Evolutionary conservation across 495 filamentous ascomycete species (phyloP), one percentile per base, ranked within the genome.

Genomic region (Hyaloscypha finlandica): DNA sequence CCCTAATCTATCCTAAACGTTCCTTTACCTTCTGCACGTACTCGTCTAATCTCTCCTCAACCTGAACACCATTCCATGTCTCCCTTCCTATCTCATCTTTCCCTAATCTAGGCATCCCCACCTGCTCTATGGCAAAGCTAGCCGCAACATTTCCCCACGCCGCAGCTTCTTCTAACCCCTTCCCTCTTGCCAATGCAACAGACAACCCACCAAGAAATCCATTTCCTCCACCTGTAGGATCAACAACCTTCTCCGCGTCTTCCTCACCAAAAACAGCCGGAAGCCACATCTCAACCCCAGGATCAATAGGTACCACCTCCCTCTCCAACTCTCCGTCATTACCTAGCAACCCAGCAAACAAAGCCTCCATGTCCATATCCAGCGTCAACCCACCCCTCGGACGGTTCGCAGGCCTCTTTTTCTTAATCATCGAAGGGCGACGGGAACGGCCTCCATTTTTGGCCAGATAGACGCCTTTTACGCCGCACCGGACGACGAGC

Each of bases 201-300:
- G 88, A 84, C n/a, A 97, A 73, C 5, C 85, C 95, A 8, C 95
- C 95, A 0, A 98, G 81, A 73, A 97, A 99, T 0, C 90, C 88
- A 75, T 99, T 99, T 0, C 95, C 95, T 25, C 94, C 95, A n/a
- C 95, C 95, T 0, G 95, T 99, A 0, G 94, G 94, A 76, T 99
- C 95, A 19, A 96, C 79, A 8, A 98, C 92, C 64, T 65, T 42
- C n/a, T 63, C 51, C 14, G 45, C 54, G n/a, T 59, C 82, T 4
- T 83, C 80, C 11, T 78, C 77, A 0, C 76, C 59, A 62, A 85
- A 81, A 68, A 82, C 86, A 0, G 86, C 80, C 11, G 86, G 85
- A 22, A 89, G 66, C 86, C 85, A 88, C 39, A 74, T 77, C 74
- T 84, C 83, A 8, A 85, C 64, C n/a, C 84, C 83, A 0, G 81